Percentiles rank a stretch among this genome's conserved stretches.
Evolutionary conservation across 139 green algal genomes (phyloP).

Genomic region (Chlamydomonas schloesseri): DNA sequence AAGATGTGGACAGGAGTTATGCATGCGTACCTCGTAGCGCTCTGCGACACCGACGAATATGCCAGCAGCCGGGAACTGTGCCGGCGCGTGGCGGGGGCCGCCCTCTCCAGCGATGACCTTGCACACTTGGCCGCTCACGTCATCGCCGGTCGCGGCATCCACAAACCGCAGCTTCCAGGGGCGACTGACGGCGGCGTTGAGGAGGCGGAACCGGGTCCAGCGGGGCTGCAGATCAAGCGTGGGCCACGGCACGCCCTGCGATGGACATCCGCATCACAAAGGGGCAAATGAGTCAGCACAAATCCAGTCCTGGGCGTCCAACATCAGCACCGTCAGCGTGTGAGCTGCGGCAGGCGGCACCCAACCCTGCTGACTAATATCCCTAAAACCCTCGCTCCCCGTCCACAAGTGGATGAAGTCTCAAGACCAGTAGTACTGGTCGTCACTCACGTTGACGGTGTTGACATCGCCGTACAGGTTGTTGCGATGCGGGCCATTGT

Average conservation of each 20-base stretch:
- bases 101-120: neutral
- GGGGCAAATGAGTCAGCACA: too few species aligned
- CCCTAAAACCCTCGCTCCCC: too few species aligned
- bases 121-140: neutral
- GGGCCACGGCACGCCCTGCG: neutral
- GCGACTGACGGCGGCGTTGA: neutral
- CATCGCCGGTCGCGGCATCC: neutral
- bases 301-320: too few species aligned
- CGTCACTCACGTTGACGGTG: neutral
- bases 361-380: too few species aligned
- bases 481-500: too few species aligned
- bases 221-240: neutral
- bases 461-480: neutral
- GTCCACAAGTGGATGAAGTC: too few species aligned
- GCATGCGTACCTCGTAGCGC: constrained; percentile 3
- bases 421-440: too few species aligned
- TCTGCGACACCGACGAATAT: constrained; percentile 16
- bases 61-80: neutral
- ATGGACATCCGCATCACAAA: too few species aligned
- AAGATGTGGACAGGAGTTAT: too few species aligned
- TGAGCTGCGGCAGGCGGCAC: too few species aligned
- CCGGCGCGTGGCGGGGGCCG: neutral
- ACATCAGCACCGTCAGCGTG: too few species aligned
- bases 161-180: neutral
- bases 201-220: too few species aligned